Evolutionary conservation across 768 basidiomycete species (phyloP).

Genomic region (Cubamyces sp.): DNA sequence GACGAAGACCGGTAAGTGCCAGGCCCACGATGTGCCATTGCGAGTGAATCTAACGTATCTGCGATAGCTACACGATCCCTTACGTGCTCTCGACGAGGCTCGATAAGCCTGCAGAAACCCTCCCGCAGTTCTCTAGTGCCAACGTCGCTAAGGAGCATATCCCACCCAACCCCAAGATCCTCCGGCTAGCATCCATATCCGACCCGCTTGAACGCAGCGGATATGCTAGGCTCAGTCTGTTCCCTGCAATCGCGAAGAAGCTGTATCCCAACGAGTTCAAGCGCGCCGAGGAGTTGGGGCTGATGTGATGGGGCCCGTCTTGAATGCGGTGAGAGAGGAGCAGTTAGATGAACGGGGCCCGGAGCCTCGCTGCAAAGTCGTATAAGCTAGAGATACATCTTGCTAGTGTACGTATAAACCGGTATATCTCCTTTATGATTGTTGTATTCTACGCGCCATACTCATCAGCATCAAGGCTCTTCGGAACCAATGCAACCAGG

Average conservation of each 20-base stretch:
- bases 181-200: conserved; percentile 31
- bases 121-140: conserved; percentile 32
- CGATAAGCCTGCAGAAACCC: conserved; percentile 32
- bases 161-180: conserved; percentile 33
- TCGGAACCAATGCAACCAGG: conserved; percentile 12
- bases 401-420: conserved; percentile 19
- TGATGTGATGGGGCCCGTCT: too few relatives aligned
- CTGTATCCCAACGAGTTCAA: conserved; percentile 29
- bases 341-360: background rate
- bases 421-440: background rate
- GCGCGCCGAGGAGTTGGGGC: conserved; percentile 13
- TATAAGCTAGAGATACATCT: conserved; percentile 25
- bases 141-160: conserved; percentile 32
- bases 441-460: background rate
- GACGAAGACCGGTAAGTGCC: conserved; percentile 34
- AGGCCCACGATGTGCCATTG: too few relatives aligned
- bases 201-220: conserved; percentile 36
- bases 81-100: conserved; percentile 37
- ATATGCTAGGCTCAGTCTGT: conserved; percentile 34
- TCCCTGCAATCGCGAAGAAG: conserved; percentile 33
- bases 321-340: too few relatives aligned
- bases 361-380: background rate
- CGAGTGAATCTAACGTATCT: background rate
- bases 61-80: conserved; percentile 34
- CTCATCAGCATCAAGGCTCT: background rate